Evolutionary conservation across 768 basidiomycete species (phyloP).

Genomic region (Tylopilus vinaceipallidus): DNA sequence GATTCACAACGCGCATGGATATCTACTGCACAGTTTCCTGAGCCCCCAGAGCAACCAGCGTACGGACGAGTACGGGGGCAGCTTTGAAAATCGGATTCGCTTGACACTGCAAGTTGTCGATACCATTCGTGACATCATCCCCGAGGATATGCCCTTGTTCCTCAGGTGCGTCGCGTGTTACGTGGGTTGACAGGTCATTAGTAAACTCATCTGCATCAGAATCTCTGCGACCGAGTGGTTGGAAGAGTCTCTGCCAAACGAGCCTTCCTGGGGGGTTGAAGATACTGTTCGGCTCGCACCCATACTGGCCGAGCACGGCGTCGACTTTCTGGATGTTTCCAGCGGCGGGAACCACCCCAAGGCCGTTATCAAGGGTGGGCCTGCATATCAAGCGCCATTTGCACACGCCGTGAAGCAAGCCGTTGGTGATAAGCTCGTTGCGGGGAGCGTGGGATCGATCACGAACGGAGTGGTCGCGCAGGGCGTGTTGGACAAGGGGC

Average conservation of each 20-base stretch:
- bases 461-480: constrained; percentile 42
- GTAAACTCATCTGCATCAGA: constrained; percentile 19
- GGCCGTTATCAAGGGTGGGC: constrained; percentile 27
- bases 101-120: constrained; percentile 63
- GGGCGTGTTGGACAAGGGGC: constrained; percentile 39
- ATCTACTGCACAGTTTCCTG: constrained; percentile 54
- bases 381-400: constrained; percentile 56
- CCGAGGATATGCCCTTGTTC: constrained; percentile 65
- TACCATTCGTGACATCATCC: constrained; percentile 59
- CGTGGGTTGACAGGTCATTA: neutral
- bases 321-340: constrained; percentile 76
- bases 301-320: constrained; percentile 59
- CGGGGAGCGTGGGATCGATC: constrained; percentile 28
- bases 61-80: constrained; percentile 69
- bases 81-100: constrained; percentile 65
- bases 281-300: constrained; percentile 63
- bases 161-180: constrained; percentile 47
- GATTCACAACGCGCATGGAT: constrained; percentile 66
- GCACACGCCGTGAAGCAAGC: constrained; percentile 52
- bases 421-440: constrained; percentile 39
- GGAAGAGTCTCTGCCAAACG: constrained; percentile 53
- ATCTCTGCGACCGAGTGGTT: constrained; percentile 77
- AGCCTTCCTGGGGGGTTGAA: constrained; percentile 64
- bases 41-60: constrained; percentile 62
- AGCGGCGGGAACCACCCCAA: constrained; percentile 54